Base-by-base conservation (phyloP, 1,139 yeast genomes). In the Blastobotrys buckinghamii region DNA sequence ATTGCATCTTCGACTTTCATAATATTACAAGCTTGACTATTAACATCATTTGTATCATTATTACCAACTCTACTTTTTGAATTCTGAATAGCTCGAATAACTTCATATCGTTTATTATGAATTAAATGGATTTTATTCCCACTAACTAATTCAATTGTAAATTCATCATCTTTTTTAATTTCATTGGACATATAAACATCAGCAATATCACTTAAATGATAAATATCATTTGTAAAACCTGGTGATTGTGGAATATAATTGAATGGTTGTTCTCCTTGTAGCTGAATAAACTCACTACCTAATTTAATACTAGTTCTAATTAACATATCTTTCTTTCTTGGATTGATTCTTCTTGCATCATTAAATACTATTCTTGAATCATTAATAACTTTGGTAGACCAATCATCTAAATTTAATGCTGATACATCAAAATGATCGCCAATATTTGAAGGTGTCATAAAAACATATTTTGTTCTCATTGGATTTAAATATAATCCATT, bases 221-320 rank as follows among this genome's bases (percentile, higher is more conserved):
- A 54, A 2, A 55, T 51, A 38, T 60, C 65, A 30, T 62, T 62
- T 22, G 56, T 49, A 32, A 45, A 53, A 2, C 65, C 61, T 9
- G 60, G 60, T 1, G 58, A 47, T 9, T 56, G 53, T 29, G 56
- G 54, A 52, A 71, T 72, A 26, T 78, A 72, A 54, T 79, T 83
- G 40, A 79, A 76, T 6, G 84, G 73, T 30, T 69, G 67, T 42
- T 73, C 64, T 57, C 74, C 68, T 49, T 68, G 58, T 8, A 49
- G 10, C 58, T 84, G 90, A 40, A 86, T 62, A 68, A 74, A 84
- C 56, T 79, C 81, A 49, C 83, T 75, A 9, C 96, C 96, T 51
- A 88, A 75, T 56, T 79, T 80, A 50, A 88, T 54, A 1, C 78
- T 75, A 1, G 84, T 83, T 0, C 26, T 6, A 42, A 48, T 51